A percentile compares a stretch with the other conserved stretches of the same genome.
phyloP scores from a whole-genome alignment of 2,329 filamentous ascomycete genomes.

The Aspergillus fijiensis region DNA sequence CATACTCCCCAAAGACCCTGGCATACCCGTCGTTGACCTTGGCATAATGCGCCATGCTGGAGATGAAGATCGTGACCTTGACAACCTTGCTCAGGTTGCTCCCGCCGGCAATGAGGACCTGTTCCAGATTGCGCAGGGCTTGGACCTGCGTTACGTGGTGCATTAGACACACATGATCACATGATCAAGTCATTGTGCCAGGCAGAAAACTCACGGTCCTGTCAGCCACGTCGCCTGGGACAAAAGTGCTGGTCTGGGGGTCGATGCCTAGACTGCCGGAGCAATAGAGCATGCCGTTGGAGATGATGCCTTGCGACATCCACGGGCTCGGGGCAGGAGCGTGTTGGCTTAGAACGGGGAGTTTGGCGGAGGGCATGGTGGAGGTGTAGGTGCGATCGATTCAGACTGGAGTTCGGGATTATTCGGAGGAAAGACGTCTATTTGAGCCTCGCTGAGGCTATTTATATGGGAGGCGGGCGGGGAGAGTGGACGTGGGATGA shows the following conservation, averaged over 20 bases:
- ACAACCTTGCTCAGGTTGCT: slow-evolving; percentile 16
- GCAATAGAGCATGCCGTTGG: slow-evolving; percentile 27
- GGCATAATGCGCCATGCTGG: slow-evolving; percentile 17
- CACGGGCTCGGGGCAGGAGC: slow-evolving; percentile 23
- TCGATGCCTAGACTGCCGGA: slow-evolving; percentile 27
- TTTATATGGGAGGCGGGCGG: no score
- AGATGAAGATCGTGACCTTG: slow-evolving; percentile 23
- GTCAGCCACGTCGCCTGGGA: slow-evolving; percentile 23
- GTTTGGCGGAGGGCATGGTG: slow-evolving; percentile 9
- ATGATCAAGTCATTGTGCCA: not conserved
- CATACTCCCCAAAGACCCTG: slow-evolving; percentile 1
- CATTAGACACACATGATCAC: no score
- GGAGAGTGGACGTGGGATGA: not conserved
- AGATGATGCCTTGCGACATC: slow-evolving; percentile 28
- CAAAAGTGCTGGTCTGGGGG: slow-evolving; percentile 20
- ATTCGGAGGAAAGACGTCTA: no score
- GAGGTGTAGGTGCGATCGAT: not conserved
- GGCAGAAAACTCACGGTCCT: slow-evolving; percentile 19
- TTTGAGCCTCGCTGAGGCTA: no score
- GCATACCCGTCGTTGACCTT: slow-evolving; percentile 20
- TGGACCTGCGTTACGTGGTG: not conserved
- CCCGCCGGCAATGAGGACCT: slow-evolving; percentile 15
- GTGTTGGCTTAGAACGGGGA: slow-evolving; percentile 7
- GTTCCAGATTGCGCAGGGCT: slow-evolving; percentile 15
- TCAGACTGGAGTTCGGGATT: no score